Evolutionary conservation across 345 rosid species (phyloP).

Genomic region (Hirschfeldia incana): DNA sequence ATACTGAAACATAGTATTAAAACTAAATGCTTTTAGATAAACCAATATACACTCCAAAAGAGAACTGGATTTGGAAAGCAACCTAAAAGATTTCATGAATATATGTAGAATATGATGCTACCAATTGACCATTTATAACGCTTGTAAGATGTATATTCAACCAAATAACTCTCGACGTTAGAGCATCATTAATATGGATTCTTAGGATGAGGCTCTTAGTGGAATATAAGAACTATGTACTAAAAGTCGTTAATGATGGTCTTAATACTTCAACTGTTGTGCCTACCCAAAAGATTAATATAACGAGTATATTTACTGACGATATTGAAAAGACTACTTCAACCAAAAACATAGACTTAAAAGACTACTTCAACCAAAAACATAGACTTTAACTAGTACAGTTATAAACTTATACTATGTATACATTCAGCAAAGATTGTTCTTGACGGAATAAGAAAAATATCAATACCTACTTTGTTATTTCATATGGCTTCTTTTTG

Average conservation of each 20-base stretch:
- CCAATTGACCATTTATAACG: background rate
- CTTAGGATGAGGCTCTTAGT: too few species aligned
- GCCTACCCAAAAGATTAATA: background rate
- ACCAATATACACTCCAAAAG: background rate
- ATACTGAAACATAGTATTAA: background rate
- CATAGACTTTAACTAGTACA: background rate
- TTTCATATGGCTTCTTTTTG: background rate
- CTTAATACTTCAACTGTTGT: background rate
- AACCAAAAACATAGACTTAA: background rate
- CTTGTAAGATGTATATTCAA: background rate
- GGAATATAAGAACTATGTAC: too few species aligned
- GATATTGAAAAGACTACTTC: background rate
- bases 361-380: too few species aligned
- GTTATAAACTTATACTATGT: background rate
- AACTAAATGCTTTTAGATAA: background rate
- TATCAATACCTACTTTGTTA: background rate
- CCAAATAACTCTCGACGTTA: background rate
- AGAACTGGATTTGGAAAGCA: slow-evolving; percentile 8
- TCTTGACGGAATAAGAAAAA: background rate
- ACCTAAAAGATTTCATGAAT: background rate
- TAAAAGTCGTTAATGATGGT: too few species aligned
- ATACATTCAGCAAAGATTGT: background rate
- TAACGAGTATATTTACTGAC: background rate
- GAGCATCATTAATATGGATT: too few species aligned
- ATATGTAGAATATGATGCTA: background rate